Conservation (phyloP, 352 stramenopile genomes). For the Globisporangium irregulare region DNA sequence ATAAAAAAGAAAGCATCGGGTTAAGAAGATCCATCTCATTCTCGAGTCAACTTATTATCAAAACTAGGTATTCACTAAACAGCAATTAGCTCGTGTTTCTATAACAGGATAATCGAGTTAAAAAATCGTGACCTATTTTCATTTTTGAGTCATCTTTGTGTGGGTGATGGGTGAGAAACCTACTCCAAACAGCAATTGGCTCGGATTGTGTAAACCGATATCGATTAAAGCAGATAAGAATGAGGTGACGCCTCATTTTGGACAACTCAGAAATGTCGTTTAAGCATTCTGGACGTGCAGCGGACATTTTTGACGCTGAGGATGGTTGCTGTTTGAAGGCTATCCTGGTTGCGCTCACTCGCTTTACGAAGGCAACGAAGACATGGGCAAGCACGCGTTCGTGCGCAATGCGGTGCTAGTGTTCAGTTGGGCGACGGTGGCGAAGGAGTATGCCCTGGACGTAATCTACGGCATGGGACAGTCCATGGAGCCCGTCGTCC, state of each 20-base stretch:
- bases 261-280: not conserved
- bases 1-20: too few species aligned
- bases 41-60: too few species aligned
- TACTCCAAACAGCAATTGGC: not conserved
- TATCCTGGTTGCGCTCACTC: too few species aligned
- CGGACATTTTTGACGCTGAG: too few species aligned
- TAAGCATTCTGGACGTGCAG: not conserved
- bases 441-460: slow-evolving; percentile 71
- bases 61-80: too few species aligned
- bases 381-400: slow-evolving; percentile 13
- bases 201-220: not conserved
- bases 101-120: too few species aligned
- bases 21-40: too few species aligned
- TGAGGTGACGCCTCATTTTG: not conserved
- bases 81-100: not conserved
- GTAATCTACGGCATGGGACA: slow-evolving; percentile 81
- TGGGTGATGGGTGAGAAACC: too few species aligned
- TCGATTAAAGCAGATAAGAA: not conserved
- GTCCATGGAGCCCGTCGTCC: slow-evolving; percentile 83
- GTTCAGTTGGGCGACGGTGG: slow-evolving; percentile 50
- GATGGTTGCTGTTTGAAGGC: too few species aligned
- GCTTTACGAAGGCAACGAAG: too few species aligned
- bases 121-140: too few species aligned
- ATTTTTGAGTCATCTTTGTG: too few species aligned
- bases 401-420: slow-evolving; percentile 55